Evolutionary conservation across 2,329 filamentous ascomycete species (phyloP), one percentile per base, ranked within the genome.

Genomic region (Lachnellula suecica): DNA sequence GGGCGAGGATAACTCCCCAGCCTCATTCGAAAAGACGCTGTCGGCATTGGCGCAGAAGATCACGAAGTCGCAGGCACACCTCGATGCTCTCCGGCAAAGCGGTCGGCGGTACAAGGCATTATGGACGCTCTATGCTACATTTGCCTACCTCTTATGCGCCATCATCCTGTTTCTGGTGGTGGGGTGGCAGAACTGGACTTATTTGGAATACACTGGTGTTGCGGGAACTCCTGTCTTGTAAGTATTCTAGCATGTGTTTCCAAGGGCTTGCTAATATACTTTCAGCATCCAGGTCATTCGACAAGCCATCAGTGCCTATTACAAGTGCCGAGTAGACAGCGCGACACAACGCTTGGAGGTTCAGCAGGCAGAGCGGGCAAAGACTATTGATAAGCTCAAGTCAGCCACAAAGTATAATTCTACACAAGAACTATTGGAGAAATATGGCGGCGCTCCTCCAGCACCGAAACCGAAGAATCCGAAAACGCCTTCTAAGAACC

Each of bases 361-460:
- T 19, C 80, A 92, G 31, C 84, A 92, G 64, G 82, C 84, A 49
- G 89, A 97, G 70, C 85, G 93, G 49, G 84, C 89, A 53, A 84
- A 84, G 63, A 96, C 92, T 2, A 97, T 99, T 59, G 88, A 96
- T 68, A 92, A 92, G 72, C 83, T 99, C 58, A 99, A 99, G 72
- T 85, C 88, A 53, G 92, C 92, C 23, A 99, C 94, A 29, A 96
- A 89, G 70, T 99, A 97, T 74, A 90, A 97, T 71, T 94, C 92
- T 27, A 99, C 94, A 1, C 84, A 95, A 65, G 85, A 97, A 68
- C 73, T 99, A 54, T 81, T 99, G 10, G 90, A 97, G 65, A 99
- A 97, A 65, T 99, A 99, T 69, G 92, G 91, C 31, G 88, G 84
- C 9, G 60, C 59, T 31, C 52, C 67, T 49, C 61, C 65, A 7